Percentiles rank a stretch among this genome's conserved stretches.
Conservation (phyloP, 169 alveolate species). For the Besnoitia besnoiti region DNA sequence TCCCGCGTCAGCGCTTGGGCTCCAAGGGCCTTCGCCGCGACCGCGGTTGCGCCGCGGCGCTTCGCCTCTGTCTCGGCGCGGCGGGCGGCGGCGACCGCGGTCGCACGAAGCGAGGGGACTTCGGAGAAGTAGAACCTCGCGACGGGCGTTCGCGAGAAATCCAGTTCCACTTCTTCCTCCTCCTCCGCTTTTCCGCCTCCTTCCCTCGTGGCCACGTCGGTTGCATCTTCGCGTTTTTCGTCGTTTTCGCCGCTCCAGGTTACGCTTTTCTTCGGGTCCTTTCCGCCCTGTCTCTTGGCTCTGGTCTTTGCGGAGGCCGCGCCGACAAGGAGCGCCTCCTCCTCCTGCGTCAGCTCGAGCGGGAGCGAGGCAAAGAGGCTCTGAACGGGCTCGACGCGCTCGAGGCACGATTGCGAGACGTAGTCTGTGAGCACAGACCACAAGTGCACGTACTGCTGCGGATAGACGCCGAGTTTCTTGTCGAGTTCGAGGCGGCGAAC, state of each 20-base stretch:
- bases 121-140: conserved; percentile 9
- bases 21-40: background rate
- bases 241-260: background rate
- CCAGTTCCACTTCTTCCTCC: background rate
- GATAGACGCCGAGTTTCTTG: conserved; percentile 34
- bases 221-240: background rate
- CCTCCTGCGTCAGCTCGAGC: conserved; percentile 11
- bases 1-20: conserved; percentile 1
- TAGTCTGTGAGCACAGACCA: conserved; percentile 19
- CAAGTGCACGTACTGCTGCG: conserved; percentile 30
- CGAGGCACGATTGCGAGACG: background rate
- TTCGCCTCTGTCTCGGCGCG: background rate
- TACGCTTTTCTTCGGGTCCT: background rate
- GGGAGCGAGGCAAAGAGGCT: background rate
- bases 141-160: background rate
- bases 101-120: background rate
- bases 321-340: background rate
- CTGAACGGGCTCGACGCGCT: conserved; percentile 9
- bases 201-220: background rate
- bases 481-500: conserved; percentile 31
- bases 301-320: background rate
- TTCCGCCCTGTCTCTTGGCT: background rate
- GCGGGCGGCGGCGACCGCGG: conserved; percentile 24
- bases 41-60: conserved; percentile 27
- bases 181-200: background rate